Percentiles rank a stretch among this genome's conserved stretches.
These are phyloP conservation scores for Cruciata laevipes DNA, from an alignment of 257 asterid species.

Conservation along the genomic window DNA sequence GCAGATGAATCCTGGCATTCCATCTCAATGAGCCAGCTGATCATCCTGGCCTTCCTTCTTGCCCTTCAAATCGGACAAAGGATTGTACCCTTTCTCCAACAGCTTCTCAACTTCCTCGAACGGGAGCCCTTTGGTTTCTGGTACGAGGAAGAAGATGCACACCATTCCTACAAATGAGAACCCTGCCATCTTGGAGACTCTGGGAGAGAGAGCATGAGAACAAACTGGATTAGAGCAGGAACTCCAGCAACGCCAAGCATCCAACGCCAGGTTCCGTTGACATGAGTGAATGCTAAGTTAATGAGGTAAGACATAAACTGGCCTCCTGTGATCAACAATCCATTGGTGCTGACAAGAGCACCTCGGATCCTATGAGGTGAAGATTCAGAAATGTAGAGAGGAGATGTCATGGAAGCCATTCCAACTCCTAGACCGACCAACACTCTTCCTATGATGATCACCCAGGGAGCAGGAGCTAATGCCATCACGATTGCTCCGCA, in stretches of 20 bases:
- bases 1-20: too few species aligned
- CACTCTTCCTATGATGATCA: constrained; percentile 47
- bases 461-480: constrained; percentile 36
- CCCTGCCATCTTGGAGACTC: constrained; percentile 91
- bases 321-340: constrained; percentile 56
- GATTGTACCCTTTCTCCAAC: constrained; percentile 63
- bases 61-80: constrained; percentile 9
- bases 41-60: neutral
- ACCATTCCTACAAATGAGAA: constrained; percentile 45
- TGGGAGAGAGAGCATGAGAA: constrained; percentile 68
- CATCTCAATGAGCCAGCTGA: neutral
- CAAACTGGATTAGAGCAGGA: constrained; percentile 59
- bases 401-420: constrained; percentile 73
- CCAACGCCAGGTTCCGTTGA: constrained; percentile 82
- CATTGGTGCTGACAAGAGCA: constrained; percentile 62
- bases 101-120: constrained; percentile 71
- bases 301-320: constrained; percentile 49
- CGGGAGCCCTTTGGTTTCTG: constrained; percentile 78
- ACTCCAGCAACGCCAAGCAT: constrained; percentile 84
- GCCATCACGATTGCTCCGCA: constrained; percentile 52
- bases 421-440: constrained; percentile 63
- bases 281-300: constrained; percentile 44
- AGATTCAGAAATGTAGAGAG: constrained; percentile 60
- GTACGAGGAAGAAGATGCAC: constrained; percentile 54
- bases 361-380: constrained; percentile 70